Base-by-base conservation (phyloP, 768 basidiomycete genomes). In the Russula lepida region DNA sequence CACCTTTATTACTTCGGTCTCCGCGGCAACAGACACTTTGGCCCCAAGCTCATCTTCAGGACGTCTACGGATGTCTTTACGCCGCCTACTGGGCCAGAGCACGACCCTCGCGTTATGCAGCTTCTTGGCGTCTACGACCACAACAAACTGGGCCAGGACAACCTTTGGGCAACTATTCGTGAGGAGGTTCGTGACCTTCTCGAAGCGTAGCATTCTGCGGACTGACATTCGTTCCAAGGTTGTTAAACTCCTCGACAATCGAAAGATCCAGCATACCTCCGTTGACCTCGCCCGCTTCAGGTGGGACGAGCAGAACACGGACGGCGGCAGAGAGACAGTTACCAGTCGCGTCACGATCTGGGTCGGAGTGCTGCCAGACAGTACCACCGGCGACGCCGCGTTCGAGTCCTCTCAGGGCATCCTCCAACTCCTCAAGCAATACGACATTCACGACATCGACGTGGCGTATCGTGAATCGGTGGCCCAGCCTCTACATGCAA, bases 401-500 rank as follows among this genome's bases (percentile, higher is more conserved):
- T 58, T 39, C 58, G 47, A 67, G 4, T 65, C 59, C 7, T 28
- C 67, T 49, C 37, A 52, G 3, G 60, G 64, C n/a, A 69, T 71
- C 48, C 65, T 58, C 48, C 30, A 46, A 12, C 58, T 66, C 56
- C 65, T 72, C 62, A 43, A 63, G 30, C 1, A 27, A 33, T 50
- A 60, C 60, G 55, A 33, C 25, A 56, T 67, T 50, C 2, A 37
- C 19, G 60, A 64, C 25, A 28, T 71, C 51, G 68, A 71, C 35
- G 54, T 71, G 17, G 70, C 68, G 6, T 71, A 50, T 23, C 69
- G 71, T 5, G 71, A 71, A 60, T 68, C 66, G 47, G 59, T 64
- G 21, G 39, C 28, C 58, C 39, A 53, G 54, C 1, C 32, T 32
- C 32, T 32, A 32, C 4, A 32, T 4, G 3, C 73, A 77, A 65